These are phyloP conservation scores for Stropharia rugosoannulata DNA, from an alignment of 768 basidiomycete genomes.

Conservation along the genomic window DNA sequence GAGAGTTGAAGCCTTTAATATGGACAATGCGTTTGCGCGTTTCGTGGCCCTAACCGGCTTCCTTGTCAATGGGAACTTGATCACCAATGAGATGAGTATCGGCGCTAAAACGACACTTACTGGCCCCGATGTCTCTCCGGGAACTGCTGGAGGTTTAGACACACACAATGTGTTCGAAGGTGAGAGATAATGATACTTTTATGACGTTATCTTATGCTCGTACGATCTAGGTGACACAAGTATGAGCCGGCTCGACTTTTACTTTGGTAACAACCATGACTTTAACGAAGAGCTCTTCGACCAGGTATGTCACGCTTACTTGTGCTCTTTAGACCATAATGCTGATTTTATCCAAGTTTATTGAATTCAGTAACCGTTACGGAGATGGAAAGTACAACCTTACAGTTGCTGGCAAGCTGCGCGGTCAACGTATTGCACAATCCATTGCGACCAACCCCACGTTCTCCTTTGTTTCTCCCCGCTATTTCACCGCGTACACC, in stretches of 20 bases:
- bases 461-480: slow-evolving; percentile 21
- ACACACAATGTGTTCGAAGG: no score
- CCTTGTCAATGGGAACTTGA: slow-evolving; percentile 20
- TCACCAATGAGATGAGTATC: slow-evolving; percentile 5
- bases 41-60: slow-evolving; percentile 9
- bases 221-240: no score
- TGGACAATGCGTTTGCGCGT: slow-evolving; percentile 15
- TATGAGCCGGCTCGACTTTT: no score
- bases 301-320: no score
- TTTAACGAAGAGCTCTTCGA: no score
- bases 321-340: no score
- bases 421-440: slow-evolving; percentile 20
- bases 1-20: slow-evolving; percentile 11
- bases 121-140: no score
- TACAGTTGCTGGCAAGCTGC: slow-evolving; percentile 19
- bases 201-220: no score
- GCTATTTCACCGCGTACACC: slow-evolving; percentile 20
- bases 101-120: no score
- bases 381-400: slow-evolving; percentile 24
- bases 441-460: slow-evolving; percentile 23
- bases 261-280: no score
- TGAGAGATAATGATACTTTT: no score
- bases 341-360: slow-evolving; percentile 6
- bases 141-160: no score
- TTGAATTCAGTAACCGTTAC: slow-evolving; percentile 18